Base-by-base conservation (phyloP, 2,329 filamentous ascomycete species). In the Alternaria tenuissima region DNA sequence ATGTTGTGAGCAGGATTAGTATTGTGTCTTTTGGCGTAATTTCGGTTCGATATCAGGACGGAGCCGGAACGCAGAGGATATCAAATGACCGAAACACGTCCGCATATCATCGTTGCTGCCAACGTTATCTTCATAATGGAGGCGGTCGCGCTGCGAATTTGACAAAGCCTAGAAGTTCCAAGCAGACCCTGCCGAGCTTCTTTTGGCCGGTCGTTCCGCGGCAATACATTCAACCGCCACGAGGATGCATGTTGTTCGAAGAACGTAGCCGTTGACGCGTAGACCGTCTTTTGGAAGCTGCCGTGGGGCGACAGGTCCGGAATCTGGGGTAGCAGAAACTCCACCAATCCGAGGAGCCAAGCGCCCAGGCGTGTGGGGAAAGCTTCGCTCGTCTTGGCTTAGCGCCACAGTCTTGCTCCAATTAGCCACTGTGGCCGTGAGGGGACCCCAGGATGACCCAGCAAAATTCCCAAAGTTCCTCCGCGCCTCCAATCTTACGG, bases 311-410 rank as follows among this genome's bases (percentile, higher is more conserved):
- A 32, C 42, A 38, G n/a, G 36, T 36, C 28, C 49, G 41, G 26
- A 59, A 43, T 57, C 49, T 57, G 63, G 59, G 53, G 53, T 59
- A 16, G n/a, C 22, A 55, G 59, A 66, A 58, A 60, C 30, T 67
- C 70, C 70, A 71, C 70, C 68, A 73, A 73, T 73, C 57, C 57
- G 36, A 20, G 43, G n/a, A 39, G 62, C 59, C 49, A 60, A 57
- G 56, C 34, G 48, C 49, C 57, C 39, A 60, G 51, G 28, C 7
- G 20, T 38, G 42, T 65, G 52, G 58, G 52, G 59, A 60, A 62
- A 63, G 63, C 66, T 63, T 68, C 48, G 52, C 64, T 57, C 34
- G 30, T 55, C 61, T 51, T 52, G 52, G 58, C 39, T 49, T 69
- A 72, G 68, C 57, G 63, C 57, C 48, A 52, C 44, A 26, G 22